These are phyloP conservation scores for Raphanus sativus DNA, from an alignment of 345 rosid species.

Conservation along the genomic window DNA sequence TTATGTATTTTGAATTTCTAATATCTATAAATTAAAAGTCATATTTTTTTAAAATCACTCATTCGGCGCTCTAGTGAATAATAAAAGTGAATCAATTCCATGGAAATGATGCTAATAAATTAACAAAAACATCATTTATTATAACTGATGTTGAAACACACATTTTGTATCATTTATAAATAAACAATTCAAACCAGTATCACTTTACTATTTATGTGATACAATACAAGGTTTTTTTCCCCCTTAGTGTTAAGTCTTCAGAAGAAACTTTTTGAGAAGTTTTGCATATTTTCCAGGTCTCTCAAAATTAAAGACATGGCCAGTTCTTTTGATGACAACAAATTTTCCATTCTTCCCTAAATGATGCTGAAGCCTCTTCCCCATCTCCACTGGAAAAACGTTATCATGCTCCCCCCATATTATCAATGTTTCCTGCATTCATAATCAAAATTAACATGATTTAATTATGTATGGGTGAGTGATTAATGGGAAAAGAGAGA, in stretches of 20 bases:
- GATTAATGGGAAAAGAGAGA: not conserved
- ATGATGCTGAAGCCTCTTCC: slow-evolving; percentile 65
- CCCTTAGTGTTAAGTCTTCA: slow-evolving; percentile 27
- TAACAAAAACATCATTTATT: no score
- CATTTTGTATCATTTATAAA: no score
- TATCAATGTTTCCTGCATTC: slow-evolving; percentile 59
- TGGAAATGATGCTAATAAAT: no score
- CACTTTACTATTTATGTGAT: no score
- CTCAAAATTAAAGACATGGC: slow-evolving; percentile 64
- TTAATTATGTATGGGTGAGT: not conserved
- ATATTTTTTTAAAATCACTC: no score
- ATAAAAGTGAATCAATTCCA: no score
- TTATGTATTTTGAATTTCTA: no score
- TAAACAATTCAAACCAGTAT: no score
- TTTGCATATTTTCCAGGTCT: slow-evolving; percentile 46
- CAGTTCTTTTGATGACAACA: slow-evolving; percentile 56
- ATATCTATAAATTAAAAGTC: no score
- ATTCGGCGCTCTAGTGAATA: no score
- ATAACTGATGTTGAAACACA: no score
- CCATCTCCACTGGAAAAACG: slow-evolving; percentile 67
- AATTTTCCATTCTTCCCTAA: slow-evolving; percentile 59
- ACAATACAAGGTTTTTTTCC: no score
- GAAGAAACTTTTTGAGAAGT: slow-evolving; percentile 55
- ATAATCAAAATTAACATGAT: not conserved
- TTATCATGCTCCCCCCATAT: slow-evolving; percentile 82